Evolutionary conservation across 2,329 filamentous ascomycete genomes (phyloP), one percentile per base, ranked within the genome.

Genomic region (Xylaria sp.): DNA sequence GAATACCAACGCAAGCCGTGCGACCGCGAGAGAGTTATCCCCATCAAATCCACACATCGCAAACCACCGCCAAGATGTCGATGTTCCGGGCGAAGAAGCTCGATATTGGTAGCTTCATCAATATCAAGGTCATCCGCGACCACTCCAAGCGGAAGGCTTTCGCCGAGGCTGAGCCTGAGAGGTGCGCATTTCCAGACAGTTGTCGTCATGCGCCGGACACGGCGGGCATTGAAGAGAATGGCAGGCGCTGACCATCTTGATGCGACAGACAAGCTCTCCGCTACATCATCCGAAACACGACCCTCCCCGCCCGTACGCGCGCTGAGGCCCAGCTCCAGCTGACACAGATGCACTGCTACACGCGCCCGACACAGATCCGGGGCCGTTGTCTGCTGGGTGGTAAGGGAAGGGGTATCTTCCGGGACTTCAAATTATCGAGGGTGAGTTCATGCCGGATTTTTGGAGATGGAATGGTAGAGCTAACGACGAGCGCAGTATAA

Each of bases 141-240:
- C 91, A 97, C 79, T 92, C 92, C 58, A 99, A 97, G 84, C 89
- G 94, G 70, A 93, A 95, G 79, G 90, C 92, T 60, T 97, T 92
- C 71, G 89, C 89, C 72, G 82, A 91, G 73, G 80, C 88, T 72
- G 94, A 99, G 79, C 85, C 92, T 3, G 89, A 97, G 78, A 88
- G 93, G 92, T 95, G 80, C 64, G 75, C 65, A 66, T 57, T 53
- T 37, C 42, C 5, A 30, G 23, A 30, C 5, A 30, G 23, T 30
- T 30, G 1, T 30, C 23, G 23, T 30, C 23, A 30, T 30, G 23
- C 23, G 23, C 23, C 23, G 23, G 23, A 30, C 3, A 30, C 23
- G 23, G 23, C 23, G 23, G 23, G 23, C 4, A 30, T 53, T 49
- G 60, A 18, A 39, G 34, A 30, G 6, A 2, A 52, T 8, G 4